Evolutionary conservation across 768 basidiomycete species (phyloP).

Genomic region (Termitomyces titanicus): DNA sequence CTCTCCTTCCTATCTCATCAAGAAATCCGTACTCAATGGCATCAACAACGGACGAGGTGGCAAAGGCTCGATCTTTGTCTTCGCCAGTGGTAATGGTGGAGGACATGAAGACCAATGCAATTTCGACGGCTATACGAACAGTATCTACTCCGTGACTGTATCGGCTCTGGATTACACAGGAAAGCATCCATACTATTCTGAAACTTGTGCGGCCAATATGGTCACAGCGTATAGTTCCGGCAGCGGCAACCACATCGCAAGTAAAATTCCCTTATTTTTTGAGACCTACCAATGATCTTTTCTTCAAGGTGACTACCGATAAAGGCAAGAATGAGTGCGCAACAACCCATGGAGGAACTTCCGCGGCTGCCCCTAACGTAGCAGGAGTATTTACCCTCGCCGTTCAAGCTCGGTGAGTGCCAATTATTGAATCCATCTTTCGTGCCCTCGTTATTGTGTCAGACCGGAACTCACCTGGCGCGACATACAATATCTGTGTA

Average conservation of each 20-base stretch:
- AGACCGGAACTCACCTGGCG: constrained; percentile 98
- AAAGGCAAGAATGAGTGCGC: constrained; percentile 83
- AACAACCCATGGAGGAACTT: constrained; percentile 89
- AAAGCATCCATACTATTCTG: constrained; percentile 93
- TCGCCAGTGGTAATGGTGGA: constrained; percentile 96
- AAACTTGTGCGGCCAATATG: constrained; percentile 95
- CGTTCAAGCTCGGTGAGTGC: constrained; percentile 70
- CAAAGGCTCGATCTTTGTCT: constrained; percentile 92
- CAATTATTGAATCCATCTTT: constrained; percentile 4
- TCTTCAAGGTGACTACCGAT: constrained; percentile 84
- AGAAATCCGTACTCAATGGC: constrained; percentile 92
- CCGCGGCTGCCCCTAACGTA: constrained; percentile 95
- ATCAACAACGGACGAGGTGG: constrained; percentile 86
- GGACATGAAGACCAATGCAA: constrained; percentile 93
- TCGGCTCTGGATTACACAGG: constrained; percentile 92
- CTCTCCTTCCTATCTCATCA: constrained; percentile 84
- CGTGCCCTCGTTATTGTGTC: neutral
- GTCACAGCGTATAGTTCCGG: constrained; percentile 94
- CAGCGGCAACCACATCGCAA: constrained; percentile 84
- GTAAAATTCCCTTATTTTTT: constrained; percentile 26
- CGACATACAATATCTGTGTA: constrained; percentile 88
- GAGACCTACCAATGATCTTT: constrained; percentile 11
- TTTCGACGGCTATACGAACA: constrained; percentile 98
- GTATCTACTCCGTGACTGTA: constrained; percentile 93
- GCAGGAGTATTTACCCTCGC: constrained; percentile 91